These are phyloP conservation scores for Guyanaporus albipodus DNA, from an alignment of 768 basidiomycete species.

Conservation along the genomic window DNA sequence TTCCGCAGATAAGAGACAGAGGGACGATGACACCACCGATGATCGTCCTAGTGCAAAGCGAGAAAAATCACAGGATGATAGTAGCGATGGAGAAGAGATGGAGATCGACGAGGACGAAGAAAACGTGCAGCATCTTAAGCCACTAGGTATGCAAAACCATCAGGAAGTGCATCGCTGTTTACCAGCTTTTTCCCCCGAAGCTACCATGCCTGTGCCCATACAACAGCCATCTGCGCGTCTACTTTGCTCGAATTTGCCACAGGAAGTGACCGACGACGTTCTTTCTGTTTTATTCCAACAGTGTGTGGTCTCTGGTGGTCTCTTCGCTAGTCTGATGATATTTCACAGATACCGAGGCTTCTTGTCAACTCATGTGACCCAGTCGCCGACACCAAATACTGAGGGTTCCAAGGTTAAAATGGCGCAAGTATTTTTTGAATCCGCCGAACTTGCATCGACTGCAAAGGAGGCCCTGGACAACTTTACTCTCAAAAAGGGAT, in stretches of 20 bases:
- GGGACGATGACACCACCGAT: constrained; percentile 58
- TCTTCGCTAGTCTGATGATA: background rate
- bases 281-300: constrained; percentile 88
- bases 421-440: constrained; percentile 78
- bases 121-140: constrained; percentile 36
- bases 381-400: constrained; percentile 64
- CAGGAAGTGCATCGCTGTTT: constrained; percentile 4
- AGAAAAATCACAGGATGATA: constrained; percentile 60
- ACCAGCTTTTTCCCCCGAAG: constrained; percentile 24
- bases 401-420: constrained; percentile 68
- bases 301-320: constrained; percentile 46
- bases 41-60: constrained; percentile 61
- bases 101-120: constrained; percentile 92
- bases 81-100: constrained; percentile 82
- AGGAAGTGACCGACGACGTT: constrained; percentile 86
- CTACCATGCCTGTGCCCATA: constrained; percentile 42
- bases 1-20: constrained; percentile 54
- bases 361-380: constrained; percentile 63
- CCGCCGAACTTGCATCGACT: constrained; percentile 63
- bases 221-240: constrained; percentile 60
- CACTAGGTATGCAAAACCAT: constrained; percentile 44
- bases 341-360: constrained; percentile 76
- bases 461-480: constrained; percentile 84
- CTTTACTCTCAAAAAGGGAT: constrained; percentile 82
- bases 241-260: constrained; percentile 81